Conservation (phyloP, 257 asterid genomes). For the Solanum sejunctum region DNA sequence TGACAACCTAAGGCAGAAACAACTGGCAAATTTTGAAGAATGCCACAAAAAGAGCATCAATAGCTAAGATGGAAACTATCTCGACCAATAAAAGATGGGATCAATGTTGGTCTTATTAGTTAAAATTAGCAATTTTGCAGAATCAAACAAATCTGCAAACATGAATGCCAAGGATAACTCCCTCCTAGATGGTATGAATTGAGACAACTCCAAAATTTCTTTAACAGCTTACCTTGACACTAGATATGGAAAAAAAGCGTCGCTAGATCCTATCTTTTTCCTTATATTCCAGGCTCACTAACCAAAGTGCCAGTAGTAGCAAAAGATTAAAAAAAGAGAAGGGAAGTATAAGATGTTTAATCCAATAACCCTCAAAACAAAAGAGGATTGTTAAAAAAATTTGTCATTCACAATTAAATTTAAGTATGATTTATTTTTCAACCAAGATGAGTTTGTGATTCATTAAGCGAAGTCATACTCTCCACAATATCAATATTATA, state of each 20-base stretch:
- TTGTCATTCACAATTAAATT: too few species aligned
- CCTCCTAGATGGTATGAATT: slow-evolving; percentile 22
- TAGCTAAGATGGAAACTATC: not conserved
- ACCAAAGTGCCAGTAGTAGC: not conserved
- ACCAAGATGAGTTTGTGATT: too few species aligned
- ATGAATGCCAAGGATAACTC: slow-evolving; percentile 1
- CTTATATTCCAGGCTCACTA: not conserved
- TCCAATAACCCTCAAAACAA: not conserved
- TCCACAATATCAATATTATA: too few species aligned
- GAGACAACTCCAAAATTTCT: slow-evolving; percentile 19
- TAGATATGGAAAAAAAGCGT: not conserved
- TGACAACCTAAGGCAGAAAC: not conserved
- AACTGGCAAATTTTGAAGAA: not conserved
- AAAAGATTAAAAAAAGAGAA: not conserved
- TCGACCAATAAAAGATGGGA: not conserved
- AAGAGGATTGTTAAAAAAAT: not conserved
- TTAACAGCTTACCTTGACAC: slow-evolving; percentile 40
- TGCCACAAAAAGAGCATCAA: not conserved
- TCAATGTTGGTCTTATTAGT: not conserved
- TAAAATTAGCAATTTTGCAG: not conserved
- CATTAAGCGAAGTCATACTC: too few species aligned
- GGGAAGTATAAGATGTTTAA: not conserved
- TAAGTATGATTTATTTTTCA: too few species aligned
- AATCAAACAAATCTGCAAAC: not conserved
- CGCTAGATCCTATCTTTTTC: not conserved